Percentiles rank a stretch among this genome's conserved stretches.
These are phyloP conservation scores for Meyerozyma athensensis DNA, from an alignment of 1,139 yeast species.

Conservation along the genomic window DNA sequence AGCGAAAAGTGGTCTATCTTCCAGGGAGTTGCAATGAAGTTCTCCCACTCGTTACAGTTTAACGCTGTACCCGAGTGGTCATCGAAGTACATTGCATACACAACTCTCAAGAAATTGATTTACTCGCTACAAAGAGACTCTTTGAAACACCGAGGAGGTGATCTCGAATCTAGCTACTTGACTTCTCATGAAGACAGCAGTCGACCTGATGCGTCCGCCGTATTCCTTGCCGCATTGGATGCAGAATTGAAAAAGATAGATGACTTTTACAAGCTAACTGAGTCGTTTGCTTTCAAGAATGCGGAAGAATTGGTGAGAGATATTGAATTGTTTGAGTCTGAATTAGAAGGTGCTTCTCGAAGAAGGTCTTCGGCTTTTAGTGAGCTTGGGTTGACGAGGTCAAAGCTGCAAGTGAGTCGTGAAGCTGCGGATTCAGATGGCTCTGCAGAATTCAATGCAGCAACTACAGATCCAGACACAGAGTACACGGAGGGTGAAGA, in stretches of 20 bases:
- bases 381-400: constrained; percentile 8
- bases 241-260: constrained; percentile 58
- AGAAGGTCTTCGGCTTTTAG: constrained; percentile 5
- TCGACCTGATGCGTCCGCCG: constrained; percentile 22
- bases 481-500: constrained; percentile 29
- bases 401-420: constrained; percentile 10
- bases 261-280: constrained; percentile 51
- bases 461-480: constrained; percentile 30
- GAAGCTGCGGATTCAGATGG: constrained; percentile 15
- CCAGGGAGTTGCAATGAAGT: constrained; percentile 45
- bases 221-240: constrained; percentile 50
- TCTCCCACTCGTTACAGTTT: constrained; percentile 66
- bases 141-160: constrained; percentile 28
- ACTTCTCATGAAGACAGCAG: constrained; percentile 19
- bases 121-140: constrained; percentile 61
- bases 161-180: constrained; percentile 29
- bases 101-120: constrained; percentile 57
- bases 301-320: constrained; percentile 52
- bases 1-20: no score
- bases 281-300: constrained; percentile 41
- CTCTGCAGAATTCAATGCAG: constrained; percentile 16
- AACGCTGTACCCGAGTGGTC: constrained; percentile 80
- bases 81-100: constrained; percentile 61
- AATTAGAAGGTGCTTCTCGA: constrained; percentile 12
- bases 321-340: constrained; percentile 42